Conservation (phyloP, 176 grass and related monocot genomes). For the Luzula sylvatica region DNA sequence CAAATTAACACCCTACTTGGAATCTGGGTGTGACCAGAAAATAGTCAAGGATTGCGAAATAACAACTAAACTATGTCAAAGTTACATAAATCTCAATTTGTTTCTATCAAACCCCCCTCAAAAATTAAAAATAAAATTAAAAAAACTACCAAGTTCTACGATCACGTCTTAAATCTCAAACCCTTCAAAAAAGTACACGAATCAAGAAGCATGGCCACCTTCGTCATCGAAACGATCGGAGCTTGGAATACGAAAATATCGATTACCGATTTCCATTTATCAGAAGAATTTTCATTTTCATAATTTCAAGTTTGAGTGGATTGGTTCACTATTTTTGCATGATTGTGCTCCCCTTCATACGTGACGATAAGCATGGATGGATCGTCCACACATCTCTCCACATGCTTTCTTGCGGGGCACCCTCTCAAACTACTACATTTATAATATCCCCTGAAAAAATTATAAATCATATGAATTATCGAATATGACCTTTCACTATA, state of each 20-base stretch:
- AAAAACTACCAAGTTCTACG: background rate
- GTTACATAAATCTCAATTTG: constrained; percentile 9
- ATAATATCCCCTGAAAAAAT: constrained; percentile 95
- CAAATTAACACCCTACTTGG: too few relatives aligned
- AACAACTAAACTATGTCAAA: constrained; percentile 15
- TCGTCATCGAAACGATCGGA: too few relatives aligned
- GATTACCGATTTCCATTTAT: too few relatives aligned
- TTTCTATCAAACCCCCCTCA: background rate
- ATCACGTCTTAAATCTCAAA: background rate
- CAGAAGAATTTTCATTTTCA: background rate
- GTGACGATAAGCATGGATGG: constrained; percentile 71
- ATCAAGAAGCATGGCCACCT: too few relatives aligned
- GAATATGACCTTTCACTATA: too few relatives aligned
- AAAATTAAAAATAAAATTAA: constrained; percentile 7
- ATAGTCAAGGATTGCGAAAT: constrained; percentile 15
- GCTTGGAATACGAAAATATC: too few relatives aligned
- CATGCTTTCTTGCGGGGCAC: constrained; percentile 75
- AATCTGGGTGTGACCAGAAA: too few relatives aligned
- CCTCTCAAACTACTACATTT: constrained; percentile 85
- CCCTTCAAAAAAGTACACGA: background rate
- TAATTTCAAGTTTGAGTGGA: constrained; percentile 12
- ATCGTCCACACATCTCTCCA: constrained; percentile 72
- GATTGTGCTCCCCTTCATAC: constrained; percentile 77
- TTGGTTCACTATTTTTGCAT: constrained; percentile 31
- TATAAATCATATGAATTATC: too few relatives aligned